A percentile compares a stretch with the other conserved stretches of the same genome.
phyloP scores from a whole-genome alignment of 192 early-diverging fungal genomes.

The Entomortierella chlamydospora region DNA sequence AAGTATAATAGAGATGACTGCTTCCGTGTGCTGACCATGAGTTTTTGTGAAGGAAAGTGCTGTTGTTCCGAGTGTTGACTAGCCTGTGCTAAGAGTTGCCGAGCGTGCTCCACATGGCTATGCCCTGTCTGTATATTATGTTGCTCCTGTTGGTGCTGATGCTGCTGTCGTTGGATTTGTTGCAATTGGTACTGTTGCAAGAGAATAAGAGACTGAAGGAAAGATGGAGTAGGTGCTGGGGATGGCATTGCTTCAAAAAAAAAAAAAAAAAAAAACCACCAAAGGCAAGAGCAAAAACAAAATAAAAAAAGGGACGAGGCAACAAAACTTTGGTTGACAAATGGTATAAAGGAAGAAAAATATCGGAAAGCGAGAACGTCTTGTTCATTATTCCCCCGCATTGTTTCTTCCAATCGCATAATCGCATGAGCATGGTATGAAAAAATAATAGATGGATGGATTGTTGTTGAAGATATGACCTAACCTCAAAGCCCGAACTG shows the following conservation, averaged over 20 bases:
- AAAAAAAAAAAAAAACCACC: background rate
- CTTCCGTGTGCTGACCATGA: slow-evolving; percentile 43
- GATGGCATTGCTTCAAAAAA: slow-evolving; percentile 30
- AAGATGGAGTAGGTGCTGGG: slow-evolving; percentile 24
- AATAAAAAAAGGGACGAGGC: background rate
- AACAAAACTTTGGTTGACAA: background rate
- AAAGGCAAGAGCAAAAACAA: background rate
- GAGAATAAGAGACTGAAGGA: slow-evolving; percentile 26
- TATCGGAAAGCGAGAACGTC: background rate
- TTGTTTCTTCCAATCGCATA: background rate
- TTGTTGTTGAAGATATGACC: no score
- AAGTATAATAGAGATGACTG: no score
- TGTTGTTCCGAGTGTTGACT: slow-evolving; percentile 14
- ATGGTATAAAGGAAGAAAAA: no score
- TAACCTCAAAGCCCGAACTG: no score
- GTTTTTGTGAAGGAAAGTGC: slow-evolving; percentile 23
- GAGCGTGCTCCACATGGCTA: background rate
- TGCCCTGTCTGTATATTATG: background rate
- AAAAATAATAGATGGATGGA: background rate
- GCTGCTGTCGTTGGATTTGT: slow-evolving; percentile 22
- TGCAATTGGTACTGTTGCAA: slow-evolving; percentile 31
- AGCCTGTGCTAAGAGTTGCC: background rate
- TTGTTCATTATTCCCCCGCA: background rate
- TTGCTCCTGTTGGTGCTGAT: slow-evolving; percentile 13
- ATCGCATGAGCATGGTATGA: background rate